Conservation (phyloP, 345 rosid genomes). For the Cardamine resedifolia region DNA sequence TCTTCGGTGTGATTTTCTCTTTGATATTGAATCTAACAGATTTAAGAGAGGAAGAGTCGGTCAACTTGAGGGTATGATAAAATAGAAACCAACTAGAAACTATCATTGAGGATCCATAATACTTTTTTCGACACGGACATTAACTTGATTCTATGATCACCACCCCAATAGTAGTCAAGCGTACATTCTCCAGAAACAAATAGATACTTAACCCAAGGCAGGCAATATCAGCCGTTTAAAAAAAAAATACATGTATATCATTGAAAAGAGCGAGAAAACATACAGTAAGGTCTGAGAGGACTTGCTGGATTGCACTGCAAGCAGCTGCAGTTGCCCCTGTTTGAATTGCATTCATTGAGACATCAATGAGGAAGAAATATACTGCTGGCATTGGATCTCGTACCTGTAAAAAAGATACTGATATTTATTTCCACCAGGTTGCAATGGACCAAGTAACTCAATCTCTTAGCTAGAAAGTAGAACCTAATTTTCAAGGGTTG, state of each 20-base stretch:
- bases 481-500: neutral
- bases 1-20: neutral
- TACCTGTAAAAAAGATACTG: slow-evolving; percentile 49
- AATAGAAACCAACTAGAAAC: neutral
- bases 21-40: neutral
- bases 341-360: slow-evolving; percentile 90
- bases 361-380: slow-evolving; percentile 92
- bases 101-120: slow-evolving; percentile 6
- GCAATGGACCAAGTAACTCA: slow-evolving; percentile 22
- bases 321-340: slow-evolving; percentile 99
- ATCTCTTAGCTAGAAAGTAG: slow-evolving; percentile 3
- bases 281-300: slow-evolving; percentile 91
- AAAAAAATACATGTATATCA: neutral
- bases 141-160: slow-evolving; percentile 4
- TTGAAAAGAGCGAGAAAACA: slow-evolving; percentile 34
- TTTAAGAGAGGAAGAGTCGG: neutral
- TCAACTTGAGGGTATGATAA: neutral
- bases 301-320: slow-evolving; percentile 93
- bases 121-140: neutral
- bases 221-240: neutral
- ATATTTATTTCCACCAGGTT: slow-evolving; percentile 20
- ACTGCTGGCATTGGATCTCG: slow-evolving; percentile 99
- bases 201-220: neutral
- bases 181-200: neutral
- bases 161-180: neutral